phyloP scores from a whole-genome alignment of 148 eudicot species.

The Camellia sinensis region DNA sequence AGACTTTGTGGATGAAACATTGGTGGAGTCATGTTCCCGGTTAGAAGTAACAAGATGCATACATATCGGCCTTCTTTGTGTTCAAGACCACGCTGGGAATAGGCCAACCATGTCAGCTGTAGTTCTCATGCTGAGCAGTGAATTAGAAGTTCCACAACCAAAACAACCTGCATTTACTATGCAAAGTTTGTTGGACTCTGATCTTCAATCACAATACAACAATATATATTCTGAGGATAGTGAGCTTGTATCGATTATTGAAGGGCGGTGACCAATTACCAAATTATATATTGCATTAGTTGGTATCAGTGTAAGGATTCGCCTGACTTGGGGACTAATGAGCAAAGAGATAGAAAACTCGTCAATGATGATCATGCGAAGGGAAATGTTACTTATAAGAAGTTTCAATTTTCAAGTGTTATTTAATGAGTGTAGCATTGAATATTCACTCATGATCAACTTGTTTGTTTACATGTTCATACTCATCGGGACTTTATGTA shows the following conservation, averaged over 20 bases:
- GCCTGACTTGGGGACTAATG: no score
- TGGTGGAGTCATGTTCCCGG: slow-evolving; percentile 6
- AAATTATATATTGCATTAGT: no score
- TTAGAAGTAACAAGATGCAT: slow-evolving; percentile 33
- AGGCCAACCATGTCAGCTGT: slow-evolving; percentile 31
- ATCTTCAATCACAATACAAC: not conserved
- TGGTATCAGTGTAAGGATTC: not conserved
- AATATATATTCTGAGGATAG: not conserved
- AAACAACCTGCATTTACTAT: slow-evolving; percentile 21
- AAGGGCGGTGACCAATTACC: not conserved
- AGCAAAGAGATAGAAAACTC: no score
- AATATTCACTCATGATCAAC: no score
- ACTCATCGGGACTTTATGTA: no score
- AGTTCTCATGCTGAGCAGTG: slow-evolving; percentile 28
- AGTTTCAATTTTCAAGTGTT: no score
- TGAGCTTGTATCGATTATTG: slow-evolving; percentile 12
- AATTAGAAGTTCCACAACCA: slow-evolving; percentile 18
- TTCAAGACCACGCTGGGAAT: slow-evolving; percentile 24
- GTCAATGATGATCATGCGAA: no score
- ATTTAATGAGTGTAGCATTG: no score
- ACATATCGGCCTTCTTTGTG: slow-evolving; percentile 31
- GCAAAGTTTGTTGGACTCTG: not conserved
- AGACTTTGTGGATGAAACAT: slow-evolving; percentile 28
- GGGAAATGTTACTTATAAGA: no score
- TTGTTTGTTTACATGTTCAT: no score